phyloP scores from a whole-genome alignment of 1,139 yeast species.

The Yamadazyma mexicana region DNA sequence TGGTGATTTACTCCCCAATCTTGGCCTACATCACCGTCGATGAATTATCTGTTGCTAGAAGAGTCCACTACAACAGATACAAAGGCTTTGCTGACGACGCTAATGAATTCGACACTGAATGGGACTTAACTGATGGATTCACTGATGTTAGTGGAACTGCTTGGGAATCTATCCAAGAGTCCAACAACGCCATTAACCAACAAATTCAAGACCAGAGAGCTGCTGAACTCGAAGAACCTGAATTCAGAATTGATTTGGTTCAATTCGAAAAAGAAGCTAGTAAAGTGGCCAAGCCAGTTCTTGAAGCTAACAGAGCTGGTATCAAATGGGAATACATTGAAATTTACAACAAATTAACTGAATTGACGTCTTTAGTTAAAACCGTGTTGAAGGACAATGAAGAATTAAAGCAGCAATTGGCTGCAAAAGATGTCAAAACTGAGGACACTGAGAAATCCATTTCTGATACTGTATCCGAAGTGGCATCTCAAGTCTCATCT shows the following conservation, averaged over 20 bases:
- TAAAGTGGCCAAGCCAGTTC: slow-evolving; percentile 55
- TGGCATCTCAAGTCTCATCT: not conserved
- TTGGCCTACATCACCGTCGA: slow-evolving; percentile 58
- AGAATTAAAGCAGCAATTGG: slow-evolving; percentile 23
- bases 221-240: slow-evolving; percentile 75
- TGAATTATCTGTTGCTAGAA: slow-evolving; percentile 66
- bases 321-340: slow-evolving; percentile 68
- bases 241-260: slow-evolving; percentile 51
- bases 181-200: slow-evolving; percentile 33
- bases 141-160: slow-evolving; percentile 37
- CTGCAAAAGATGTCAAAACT: slow-evolving; percentile 6
- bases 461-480: not conserved
- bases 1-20: slow-evolving; percentile 67
- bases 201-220: slow-evolving; percentile 52
- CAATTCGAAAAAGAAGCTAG: slow-evolving; percentile 52
- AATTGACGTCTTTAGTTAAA: slow-evolving; percentile 43
- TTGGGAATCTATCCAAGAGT: slow-evolving; percentile 42
- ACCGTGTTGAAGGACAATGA: slow-evolving; percentile 44
- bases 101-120: slow-evolving; percentile 73
- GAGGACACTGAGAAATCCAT: not conserved
- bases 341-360: slow-evolving; percentile 50
- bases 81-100: slow-evolving; percentile 75
- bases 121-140: slow-evolving; percentile 84
- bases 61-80: slow-evolving; percentile 71
- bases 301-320: slow-evolving; percentile 54